Percentiles rank a stretch among this genome's conserved stretches.
Conservation (phyloP, 139 green algal genomes). For the Picochlorum sp. region DNA sequence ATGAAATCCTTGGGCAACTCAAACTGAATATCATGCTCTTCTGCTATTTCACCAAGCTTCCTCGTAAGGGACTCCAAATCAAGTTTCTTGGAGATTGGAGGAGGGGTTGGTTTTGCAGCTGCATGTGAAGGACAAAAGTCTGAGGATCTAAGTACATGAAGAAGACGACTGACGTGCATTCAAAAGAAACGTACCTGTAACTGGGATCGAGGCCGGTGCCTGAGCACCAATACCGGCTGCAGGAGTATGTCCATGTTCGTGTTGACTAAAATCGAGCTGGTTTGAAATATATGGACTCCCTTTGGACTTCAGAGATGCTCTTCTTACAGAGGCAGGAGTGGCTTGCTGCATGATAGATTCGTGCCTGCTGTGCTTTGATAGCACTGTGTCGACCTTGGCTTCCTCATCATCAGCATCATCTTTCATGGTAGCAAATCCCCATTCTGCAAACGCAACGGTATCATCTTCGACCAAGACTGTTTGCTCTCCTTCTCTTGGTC, state of each 20-base stretch:
- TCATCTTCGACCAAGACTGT: conserved; percentile 22
- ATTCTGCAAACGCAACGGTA: conserved; percentile 31
- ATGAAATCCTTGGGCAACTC: conserved; percentile 13
- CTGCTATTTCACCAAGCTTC: conserved; percentile 12
- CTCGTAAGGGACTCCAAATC: conserved; percentile 4
- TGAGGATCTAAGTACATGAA: too few relatives aligned
- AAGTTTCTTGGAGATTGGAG: too few relatives aligned
- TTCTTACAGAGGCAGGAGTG: background rate
- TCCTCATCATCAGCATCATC: background rate
- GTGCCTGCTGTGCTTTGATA: conserved; percentile 6
- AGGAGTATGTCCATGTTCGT: background rate
- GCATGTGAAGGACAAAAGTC: too few relatives aligned
- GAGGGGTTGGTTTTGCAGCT: too few relatives aligned
- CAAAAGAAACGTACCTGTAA: too few relatives aligned
- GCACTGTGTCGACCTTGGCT: background rate
- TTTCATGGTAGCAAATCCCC: conserved; percentile 10
- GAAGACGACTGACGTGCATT: too few relatives aligned
- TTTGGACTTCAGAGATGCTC: background rate
- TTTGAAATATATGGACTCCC: background rate
- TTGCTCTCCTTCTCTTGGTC: background rate
- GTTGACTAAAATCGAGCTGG: background rate
- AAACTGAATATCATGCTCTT: conserved; percentile 14
- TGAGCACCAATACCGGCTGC: background rate
- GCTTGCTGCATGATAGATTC: background rate
- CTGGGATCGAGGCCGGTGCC: conserved; percentile 15